phyloP scores from a whole-genome alignment of 2,329 filamentous ascomycete species.

The Sporothrix pallida region DNA sequence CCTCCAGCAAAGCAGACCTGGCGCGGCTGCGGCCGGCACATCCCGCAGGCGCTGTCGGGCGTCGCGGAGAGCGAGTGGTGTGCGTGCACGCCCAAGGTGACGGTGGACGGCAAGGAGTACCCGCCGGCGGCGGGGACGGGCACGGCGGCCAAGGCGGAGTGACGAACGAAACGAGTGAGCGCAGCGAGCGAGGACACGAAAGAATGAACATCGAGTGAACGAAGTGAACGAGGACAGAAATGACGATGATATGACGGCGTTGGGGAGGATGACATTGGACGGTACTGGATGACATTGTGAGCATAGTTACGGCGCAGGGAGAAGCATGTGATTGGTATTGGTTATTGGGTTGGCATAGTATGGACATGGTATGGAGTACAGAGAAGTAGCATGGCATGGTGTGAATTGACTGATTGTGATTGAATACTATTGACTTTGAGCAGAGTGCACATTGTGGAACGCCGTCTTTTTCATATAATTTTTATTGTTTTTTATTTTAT shows the following conservation, averaged over 20 bases:
- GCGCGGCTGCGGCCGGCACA: constrained; percentile 57
- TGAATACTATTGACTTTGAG: no score
- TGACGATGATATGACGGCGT: background rate
- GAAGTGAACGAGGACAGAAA: background rate
- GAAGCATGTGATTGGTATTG: background rate
- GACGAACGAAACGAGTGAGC: constrained; percentile 31
- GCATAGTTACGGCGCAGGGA: background rate
- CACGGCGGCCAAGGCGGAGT: background rate
- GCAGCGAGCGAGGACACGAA: background rate
- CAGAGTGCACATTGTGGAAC: no score
- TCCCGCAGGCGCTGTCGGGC: constrained; percentile 52
- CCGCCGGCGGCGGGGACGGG: constrained; percentile 51
- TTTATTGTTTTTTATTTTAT: no score
- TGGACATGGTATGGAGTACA: background rate
- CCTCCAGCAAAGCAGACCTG: constrained; percentile 54
- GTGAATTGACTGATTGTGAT: background rate
- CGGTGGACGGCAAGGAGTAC: constrained; percentile 53
- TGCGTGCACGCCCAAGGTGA: constrained; percentile 53
- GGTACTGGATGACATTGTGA: background rate
- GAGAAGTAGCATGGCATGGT: background rate
- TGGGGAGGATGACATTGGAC: background rate
- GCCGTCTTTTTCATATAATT: no score
- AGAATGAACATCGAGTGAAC: background rate
- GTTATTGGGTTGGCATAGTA: background rate
- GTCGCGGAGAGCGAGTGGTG: constrained; percentile 56